phyloP scores from a whole-genome alignment of 345 rosid species.

The Citrus reticulata region DNA sequence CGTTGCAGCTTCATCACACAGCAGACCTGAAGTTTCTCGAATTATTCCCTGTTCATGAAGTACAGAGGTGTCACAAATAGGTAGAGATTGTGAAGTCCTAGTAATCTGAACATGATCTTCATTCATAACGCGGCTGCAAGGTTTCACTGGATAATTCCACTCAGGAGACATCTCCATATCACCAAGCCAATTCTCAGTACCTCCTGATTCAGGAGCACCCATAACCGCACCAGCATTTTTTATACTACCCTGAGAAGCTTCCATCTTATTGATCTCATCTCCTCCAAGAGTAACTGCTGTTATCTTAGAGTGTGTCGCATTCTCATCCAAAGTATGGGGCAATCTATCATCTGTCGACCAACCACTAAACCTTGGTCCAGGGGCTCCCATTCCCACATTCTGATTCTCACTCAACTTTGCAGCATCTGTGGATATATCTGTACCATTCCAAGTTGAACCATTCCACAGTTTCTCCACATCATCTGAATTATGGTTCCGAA shows the following conservation, averaged over 20 bases:
- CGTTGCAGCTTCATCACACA: conserved; percentile 23
- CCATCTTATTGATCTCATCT: conserved; percentile 24
- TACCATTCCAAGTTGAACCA: conserved; percentile 17
- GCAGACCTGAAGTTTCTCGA: conserved; percentile 21
- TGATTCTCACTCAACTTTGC: conserved; percentile 30
- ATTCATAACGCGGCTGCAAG: conserved; percentile 33
- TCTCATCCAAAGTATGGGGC: conserved; percentile 26
- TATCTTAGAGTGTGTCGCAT: conserved; percentile 17
- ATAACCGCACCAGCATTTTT: conserved; percentile 24
- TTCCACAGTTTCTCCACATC: conserved; percentile 25
- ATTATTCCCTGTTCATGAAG: conserved; percentile 25
- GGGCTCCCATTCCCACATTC: conserved; percentile 23
- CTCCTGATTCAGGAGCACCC: conserved; percentile 35
- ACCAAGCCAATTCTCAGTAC: conserved; percentile 48
- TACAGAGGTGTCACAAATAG: conserved; percentile 20
- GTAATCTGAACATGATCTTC: conserved; percentile 29
- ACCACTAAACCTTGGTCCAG: conserved; percentile 27
- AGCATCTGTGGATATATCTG: conserved; percentile 19
- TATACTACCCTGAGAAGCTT: conserved; percentile 22
- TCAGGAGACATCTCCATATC: conserved; percentile 85
- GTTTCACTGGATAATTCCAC: conserved; percentile 53
- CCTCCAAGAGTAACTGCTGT: conserved; percentile 16
- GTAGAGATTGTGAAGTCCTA: conserved; percentile 28
- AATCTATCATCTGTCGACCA: conserved; percentile 37
- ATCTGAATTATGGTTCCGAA: conserved; percentile 29